phyloP scores from a whole-genome alignment of 2,329 filamentous ascomycete species.

The Pseudogymnoascus destructans region DNA sequence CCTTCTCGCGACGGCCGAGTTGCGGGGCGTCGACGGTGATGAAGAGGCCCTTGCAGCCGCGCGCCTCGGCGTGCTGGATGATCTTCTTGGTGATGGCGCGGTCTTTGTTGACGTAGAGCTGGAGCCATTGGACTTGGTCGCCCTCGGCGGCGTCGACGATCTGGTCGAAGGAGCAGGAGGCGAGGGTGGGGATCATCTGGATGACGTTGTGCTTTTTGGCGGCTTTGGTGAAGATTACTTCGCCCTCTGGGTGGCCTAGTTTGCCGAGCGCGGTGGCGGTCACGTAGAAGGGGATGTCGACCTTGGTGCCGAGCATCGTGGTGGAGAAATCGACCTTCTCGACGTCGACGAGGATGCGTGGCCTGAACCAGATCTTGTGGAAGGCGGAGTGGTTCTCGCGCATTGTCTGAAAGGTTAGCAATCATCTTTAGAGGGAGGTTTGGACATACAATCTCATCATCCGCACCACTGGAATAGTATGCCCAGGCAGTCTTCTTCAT shows the following conservation, averaged over 20 bases:
- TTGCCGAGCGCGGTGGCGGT: slow-evolving; percentile 94
- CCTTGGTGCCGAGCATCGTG: slow-evolving; percentile 83
- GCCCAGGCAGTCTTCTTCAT: slow-evolving; percentile 98
- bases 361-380: slow-evolving; percentile 95
- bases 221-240: slow-evolving; percentile 78
- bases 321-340: slow-evolving; percentile 76
- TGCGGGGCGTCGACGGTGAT: slow-evolving; percentile 98
- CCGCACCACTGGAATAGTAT: slow-evolving; percentile 90
- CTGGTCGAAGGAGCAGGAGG: slow-evolving; percentile 95
- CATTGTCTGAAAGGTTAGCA: slow-evolving; percentile 50
- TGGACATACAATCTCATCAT: slow-evolving; percentile 64
- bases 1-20: slow-evolving; percentile 87
- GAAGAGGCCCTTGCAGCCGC: slow-evolving; percentile 91
- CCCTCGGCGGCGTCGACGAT: slow-evolving; percentile 73
- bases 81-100: slow-evolving; percentile 81
- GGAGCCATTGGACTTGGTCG: slow-evolving; percentile 87
- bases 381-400: slow-evolving; percentile 92
- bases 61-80: slow-evolving; percentile 77
- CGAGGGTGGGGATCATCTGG: slow-evolving; percentile 97
- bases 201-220: slow-evolving; percentile 78
- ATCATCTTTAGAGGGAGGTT: not conserved
- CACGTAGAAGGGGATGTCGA: slow-evolving; percentile 84
- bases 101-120: slow-evolving; percentile 92
- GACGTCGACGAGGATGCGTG: slow-evolving; percentile 77
- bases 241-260: slow-evolving; percentile 84